Conservation (phyloP, 2,329 filamentous ascomycete genomes). For the Trichoderma simmonsii region DNA sequence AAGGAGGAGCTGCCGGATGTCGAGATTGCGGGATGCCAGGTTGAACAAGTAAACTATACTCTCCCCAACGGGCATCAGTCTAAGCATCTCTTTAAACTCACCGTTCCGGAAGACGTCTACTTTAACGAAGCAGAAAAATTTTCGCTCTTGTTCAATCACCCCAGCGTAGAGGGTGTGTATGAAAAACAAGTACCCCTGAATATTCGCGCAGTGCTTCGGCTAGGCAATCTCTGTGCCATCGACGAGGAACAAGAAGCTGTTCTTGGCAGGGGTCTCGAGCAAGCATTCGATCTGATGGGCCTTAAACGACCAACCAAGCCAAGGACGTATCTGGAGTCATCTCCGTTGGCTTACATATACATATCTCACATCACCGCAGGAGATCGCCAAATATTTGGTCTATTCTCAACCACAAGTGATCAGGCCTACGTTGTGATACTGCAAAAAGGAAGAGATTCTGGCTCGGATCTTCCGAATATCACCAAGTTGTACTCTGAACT, state of each 20-base stretch:
- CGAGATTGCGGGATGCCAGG: slow-evolving; percentile 77
- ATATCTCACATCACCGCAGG: slow-evolving; percentile 89
- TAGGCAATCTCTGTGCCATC: slow-evolving; percentile 90
- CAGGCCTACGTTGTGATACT: slow-evolving; percentile 87
- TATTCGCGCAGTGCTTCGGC: slow-evolving; percentile 78
- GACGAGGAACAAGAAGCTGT: slow-evolving; percentile 88
- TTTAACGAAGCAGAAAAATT: slow-evolving; percentile 82
- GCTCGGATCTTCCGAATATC: slow-evolving; percentile 83
- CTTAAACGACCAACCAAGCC: slow-evolving; percentile 66
- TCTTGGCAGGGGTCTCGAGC: slow-evolving; percentile 85
- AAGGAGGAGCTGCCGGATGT: slow-evolving; percentile 83
- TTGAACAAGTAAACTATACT: slow-evolving; percentile 90
- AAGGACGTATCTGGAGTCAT: slow-evolving; percentile 69
- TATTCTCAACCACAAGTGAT: slow-evolving; percentile 80
- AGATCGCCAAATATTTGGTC: slow-evolving; percentile 86
- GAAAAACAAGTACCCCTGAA: slow-evolving; percentile 89
- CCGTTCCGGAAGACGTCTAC: slow-evolving; percentile 83
- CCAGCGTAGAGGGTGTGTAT: slow-evolving; percentile 95
- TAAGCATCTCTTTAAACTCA: slow-evolving; percentile 89
- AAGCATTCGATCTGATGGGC: slow-evolving; percentile 83
- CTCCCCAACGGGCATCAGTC: slow-evolving; percentile 94
- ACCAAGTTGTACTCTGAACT: slow-evolving; percentile 83
- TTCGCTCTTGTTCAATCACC: slow-evolving; percentile 78
- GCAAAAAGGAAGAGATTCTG: slow-evolving; percentile 72
- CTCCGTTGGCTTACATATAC: slow-evolving; percentile 79